Base-by-base conservation (phyloP, 352 stramenopile species). In the Pythium oligandrum region DNA sequence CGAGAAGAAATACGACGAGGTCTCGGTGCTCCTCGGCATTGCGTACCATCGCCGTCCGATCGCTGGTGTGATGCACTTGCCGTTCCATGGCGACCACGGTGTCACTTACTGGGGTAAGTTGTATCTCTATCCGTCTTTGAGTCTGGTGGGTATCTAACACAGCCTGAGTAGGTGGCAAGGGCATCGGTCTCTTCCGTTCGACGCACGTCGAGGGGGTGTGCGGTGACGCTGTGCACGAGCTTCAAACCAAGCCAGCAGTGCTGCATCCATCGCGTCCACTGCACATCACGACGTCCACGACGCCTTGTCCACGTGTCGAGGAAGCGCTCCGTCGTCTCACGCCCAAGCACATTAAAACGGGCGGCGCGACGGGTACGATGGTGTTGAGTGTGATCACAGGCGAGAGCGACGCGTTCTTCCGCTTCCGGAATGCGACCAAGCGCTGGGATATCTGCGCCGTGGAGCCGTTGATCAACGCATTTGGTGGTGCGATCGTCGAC, bases 391-490 rank as follows among this genome's bases (percentile, higher is more conserved):
- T 90, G 17, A 60, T 88, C 33, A 84, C 65, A 10, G 80, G 80
- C 45, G 55, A 65, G 26, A 83, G 71, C 52, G 77, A 90, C 64
- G 64, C 67, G 37, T 90, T 88, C 64, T 75, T 88, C 48, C 75
- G 80, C 40, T 84, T 86, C 56, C 80, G 79, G 17, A 68, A 78
- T 34, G 73, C 73, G 4, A 90, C 80, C 44, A 83, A 83, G 53
- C 83, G 83, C 51, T 90, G 80, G 80, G 80, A 90, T 63, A 88
- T 88, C 47, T 90, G 80, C 51, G 80, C 78, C 1, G 62, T 88
- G 6, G 80, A 90, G 62, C 73, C 80, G 31, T 55, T 90, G 38
- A 61, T 90, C 2, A 71, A 73, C 32, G 80, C 63, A 1, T 58
- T 88, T 6, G 80, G 77, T 7, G 80, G 80, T 3, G 58, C 68